These are phyloP conservation scores for Colletotrichum spinosum DNA, from an alignment of 2,329 filamentous ascomycete species.

Conservation along the genomic window DNA sequence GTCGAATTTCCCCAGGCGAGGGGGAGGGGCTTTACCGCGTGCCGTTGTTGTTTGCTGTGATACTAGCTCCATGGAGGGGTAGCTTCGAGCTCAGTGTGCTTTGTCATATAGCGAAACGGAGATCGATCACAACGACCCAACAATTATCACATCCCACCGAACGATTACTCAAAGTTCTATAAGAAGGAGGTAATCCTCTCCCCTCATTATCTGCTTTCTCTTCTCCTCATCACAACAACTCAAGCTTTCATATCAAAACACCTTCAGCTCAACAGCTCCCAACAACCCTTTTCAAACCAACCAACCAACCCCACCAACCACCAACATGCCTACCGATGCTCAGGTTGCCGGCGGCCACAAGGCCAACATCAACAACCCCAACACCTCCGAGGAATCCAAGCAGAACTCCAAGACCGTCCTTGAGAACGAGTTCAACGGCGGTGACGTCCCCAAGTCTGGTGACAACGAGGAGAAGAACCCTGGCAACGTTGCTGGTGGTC, in stretches of 20 bases:
- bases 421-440: slow-evolving; percentile 60
- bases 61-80: background rate
- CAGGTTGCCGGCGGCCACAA: slow-evolving; percentile 69
- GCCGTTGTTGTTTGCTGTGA: background rate
- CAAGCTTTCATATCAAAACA: background rate
- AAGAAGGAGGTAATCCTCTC: slow-evolving; percentile 28
- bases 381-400: slow-evolving; percentile 66
- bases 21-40: background rate
- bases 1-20: background rate
- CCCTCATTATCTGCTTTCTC: background rate
- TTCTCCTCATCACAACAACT: slow-evolving; percentile 19
- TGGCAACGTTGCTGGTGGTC: slow-evolving; percentile 63
- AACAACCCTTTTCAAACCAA: background rate
- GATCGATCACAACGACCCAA: no score
- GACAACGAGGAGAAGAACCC: slow-evolving; percentile 61
- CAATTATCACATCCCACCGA: no score
- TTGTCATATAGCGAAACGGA: background rate
- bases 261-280: background rate
- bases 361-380: slow-evolving; percentile 68
- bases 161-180: slow-evolving; percentile 19
- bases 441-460: slow-evolving; percentile 48
- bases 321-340: slow-evolving; percentile 60
- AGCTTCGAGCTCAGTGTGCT: background rate
- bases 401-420: slow-evolving; percentile 65
- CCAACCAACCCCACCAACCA: slow-evolving; percentile 6